These are phyloP conservation scores for Aspergillus aculeatus DNA, from an alignment of 2,329 filamentous ascomycete genomes.

Conservation along the genomic window DNA sequence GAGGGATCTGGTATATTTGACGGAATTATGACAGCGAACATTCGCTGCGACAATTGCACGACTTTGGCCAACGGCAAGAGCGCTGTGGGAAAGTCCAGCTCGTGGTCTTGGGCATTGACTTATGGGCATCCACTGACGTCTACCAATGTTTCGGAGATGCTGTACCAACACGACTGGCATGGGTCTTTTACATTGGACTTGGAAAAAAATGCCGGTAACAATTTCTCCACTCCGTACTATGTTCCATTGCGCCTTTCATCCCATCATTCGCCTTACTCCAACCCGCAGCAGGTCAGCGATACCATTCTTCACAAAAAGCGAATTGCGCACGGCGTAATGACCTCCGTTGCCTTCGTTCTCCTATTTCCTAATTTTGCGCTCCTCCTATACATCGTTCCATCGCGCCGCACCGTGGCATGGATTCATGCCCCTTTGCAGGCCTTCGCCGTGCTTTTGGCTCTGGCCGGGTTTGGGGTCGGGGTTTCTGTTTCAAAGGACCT, in stretches of 20 bases:
- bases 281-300: slow-evolving; percentile 18
- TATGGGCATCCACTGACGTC: slow-evolving; percentile 50
- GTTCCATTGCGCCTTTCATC: slow-evolving; percentile 3
- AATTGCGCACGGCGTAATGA: slow-evolving; percentile 18
- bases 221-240: slow-evolving; percentile 34
- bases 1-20: slow-evolving; percentile 57
- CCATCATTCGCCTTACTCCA: slow-evolving; percentile 9
- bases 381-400: slow-evolving; percentile 33
- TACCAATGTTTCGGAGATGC: slow-evolving; percentile 43
- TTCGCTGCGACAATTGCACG: slow-evolving; percentile 41
- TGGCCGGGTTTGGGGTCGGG: slow-evolving; percentile 51
- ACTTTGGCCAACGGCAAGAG: slow-evolving; percentile 18
- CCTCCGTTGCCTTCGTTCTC: slow-evolving; percentile 44
- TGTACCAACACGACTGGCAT: slow-evolving; percentile 47
- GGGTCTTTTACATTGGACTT: slow-evolving; percentile 50
- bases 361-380: slow-evolving; percentile 33
- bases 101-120: slow-evolving; percentile 30
- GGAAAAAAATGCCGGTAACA: slow-evolving; percentile 51
- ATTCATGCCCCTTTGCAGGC: slow-evolving; percentile 49
- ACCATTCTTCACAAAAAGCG: slow-evolving; percentile 19
- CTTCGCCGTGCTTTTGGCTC: slow-evolving; percentile 48
- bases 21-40: slow-evolving; percentile 59
- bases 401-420: slow-evolving; percentile 45
- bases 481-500: slow-evolving; percentile 47
- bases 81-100: slow-evolving; percentile 19